phyloP scores from a whole-genome alignment of 345 rosid species.

The Gossypium mustelinum region DNA sequence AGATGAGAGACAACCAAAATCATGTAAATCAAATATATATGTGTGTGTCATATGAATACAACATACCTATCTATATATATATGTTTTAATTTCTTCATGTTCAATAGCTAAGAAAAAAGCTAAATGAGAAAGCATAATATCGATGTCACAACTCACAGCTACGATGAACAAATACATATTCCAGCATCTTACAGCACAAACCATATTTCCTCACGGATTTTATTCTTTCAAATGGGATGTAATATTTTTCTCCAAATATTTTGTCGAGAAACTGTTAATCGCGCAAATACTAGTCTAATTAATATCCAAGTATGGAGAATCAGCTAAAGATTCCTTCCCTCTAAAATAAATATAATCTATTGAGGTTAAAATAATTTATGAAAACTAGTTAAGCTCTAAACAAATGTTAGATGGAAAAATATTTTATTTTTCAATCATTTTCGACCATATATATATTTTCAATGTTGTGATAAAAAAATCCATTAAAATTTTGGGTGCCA shows the following conservation, averaged over 20 bases:
- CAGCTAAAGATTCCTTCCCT: background rate
- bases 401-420: too few relatives aligned
- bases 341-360: background rate
- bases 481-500: conserved; percentile 12
- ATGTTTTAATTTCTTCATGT: background rate
- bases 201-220: conserved; percentile 2
- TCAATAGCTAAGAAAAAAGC: background rate
- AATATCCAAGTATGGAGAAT: background rate
- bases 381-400: too few relatives aligned
- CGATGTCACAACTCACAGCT: conserved; percentile 2
- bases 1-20: background rate
- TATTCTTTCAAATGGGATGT: background rate
- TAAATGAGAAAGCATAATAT: background rate
- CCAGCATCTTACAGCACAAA: conserved; percentile 20
- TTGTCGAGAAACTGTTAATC: too few relatives aligned
- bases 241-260: background rate
- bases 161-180: background rate
- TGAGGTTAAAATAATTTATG: too few relatives aligned
- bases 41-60: background rate
- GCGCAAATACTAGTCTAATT: too few relatives aligned
- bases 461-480: conserved; percentile 18
- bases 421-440: background rate
- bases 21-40: background rate
- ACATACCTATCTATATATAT: too few relatives aligned
- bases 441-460: conserved; percentile 6